A percentile compares a stretch with the other conserved stretches of the same genome.
These are phyloP conservation scores for Plantago major DNA, from an alignment of 257 asterid species.

Conservation along the genomic window DNA sequence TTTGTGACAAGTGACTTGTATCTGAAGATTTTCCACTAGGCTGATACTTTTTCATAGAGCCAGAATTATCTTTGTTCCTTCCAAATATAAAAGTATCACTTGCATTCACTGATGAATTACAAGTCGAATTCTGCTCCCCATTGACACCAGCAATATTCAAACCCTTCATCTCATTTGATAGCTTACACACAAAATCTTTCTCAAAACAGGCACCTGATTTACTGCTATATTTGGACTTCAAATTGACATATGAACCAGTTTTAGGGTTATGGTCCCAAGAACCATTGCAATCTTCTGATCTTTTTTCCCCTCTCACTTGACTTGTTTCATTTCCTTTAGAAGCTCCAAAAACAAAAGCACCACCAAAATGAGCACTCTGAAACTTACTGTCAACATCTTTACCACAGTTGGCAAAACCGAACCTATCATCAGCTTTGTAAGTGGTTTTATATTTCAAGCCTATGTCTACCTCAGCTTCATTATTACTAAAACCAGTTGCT, in stretches of 20 bases:
- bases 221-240: slow-evolving; percentile 24
- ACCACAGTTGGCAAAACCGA: slow-evolving; percentile 18
- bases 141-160: slow-evolving; percentile 42
- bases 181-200: slow-evolving; percentile 35
- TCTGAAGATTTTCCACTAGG: slow-evolving; percentile 24
- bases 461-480: slow-evolving; percentile 15
- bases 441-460: slow-evolving; percentile 19
- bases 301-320: slow-evolving; percentile 24
- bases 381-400: slow-evolving; percentile 26
- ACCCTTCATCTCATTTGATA: slow-evolving; percentile 51
- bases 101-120: slow-evolving; percentile 19
- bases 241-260: slow-evolving; percentile 18
- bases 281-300: slow-evolving; percentile 22
- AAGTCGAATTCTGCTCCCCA: slow-evolving; percentile 21
- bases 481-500: slow-evolving; percentile 27
- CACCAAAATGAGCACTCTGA: slow-evolving; percentile 29
- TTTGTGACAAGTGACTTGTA: slow-evolving; percentile 19
- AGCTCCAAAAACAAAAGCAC: slow-evolving; percentile 37
- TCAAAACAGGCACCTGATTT: slow-evolving; percentile 30
- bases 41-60: slow-evolving; percentile 33
- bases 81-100: slow-evolving; percentile 40
- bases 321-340: slow-evolving; percentile 31
- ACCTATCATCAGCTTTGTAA: slow-evolving; percentile 18
- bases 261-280: slow-evolving; percentile 15
- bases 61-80: slow-evolving; percentile 25